Evolutionary conservation across 2,329 filamentous ascomycete genomes (phyloP).

Genomic region (Trichoderma semiorbis): DNA sequence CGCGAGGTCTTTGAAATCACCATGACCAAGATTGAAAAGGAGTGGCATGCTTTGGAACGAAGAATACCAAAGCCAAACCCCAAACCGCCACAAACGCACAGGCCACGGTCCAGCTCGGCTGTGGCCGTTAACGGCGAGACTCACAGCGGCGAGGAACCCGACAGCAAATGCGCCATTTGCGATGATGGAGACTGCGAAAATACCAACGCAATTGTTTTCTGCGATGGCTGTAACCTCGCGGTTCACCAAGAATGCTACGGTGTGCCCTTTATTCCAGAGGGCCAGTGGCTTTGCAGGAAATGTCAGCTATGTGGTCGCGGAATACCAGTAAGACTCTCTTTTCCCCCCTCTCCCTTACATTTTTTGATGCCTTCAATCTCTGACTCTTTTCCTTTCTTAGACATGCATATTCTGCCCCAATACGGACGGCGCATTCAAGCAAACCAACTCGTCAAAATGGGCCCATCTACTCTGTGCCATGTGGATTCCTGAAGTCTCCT

Average conservation of each 20-base stretch:
- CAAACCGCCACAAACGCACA: constrained; percentile 90
- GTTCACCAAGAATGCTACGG: constrained; percentile 99
- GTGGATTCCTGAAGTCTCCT: constrained; percentile 96
- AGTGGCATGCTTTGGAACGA: constrained; percentile 95
- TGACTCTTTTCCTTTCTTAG: constrained; percentile 34
- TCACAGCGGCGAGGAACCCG: constrained; percentile 79
- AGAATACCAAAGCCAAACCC: constrained; percentile 95
- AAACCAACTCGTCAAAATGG: constrained; percentile 95
- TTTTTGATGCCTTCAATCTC: neutral
- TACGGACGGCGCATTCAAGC: constrained; percentile 95
- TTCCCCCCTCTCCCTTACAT: neutral
- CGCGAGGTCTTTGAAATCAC: constrained; percentile 95
- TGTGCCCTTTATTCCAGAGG: constrained; percentile 96
- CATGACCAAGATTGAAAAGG: constrained; percentile 98
- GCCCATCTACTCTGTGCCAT: constrained; percentile 93
- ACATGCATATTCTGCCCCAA: constrained; percentile 99
- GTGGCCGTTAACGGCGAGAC: constrained; percentile 94
- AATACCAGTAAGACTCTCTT: constrained; percentile 62
- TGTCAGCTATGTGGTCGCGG: constrained; percentile 93
- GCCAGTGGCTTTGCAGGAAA: constrained; percentile 96
- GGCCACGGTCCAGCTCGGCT: constrained; percentile 87
- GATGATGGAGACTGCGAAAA: constrained; percentile 99
- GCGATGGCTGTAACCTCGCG: constrained; percentile 93
- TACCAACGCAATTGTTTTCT: constrained; percentile 98
- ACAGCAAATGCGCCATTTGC: constrained; percentile 96